Evolutionary conservation across 2,329 filamentous ascomycete genomes (phyloP).

Genomic region (Colletotrichum musicola): DNA sequence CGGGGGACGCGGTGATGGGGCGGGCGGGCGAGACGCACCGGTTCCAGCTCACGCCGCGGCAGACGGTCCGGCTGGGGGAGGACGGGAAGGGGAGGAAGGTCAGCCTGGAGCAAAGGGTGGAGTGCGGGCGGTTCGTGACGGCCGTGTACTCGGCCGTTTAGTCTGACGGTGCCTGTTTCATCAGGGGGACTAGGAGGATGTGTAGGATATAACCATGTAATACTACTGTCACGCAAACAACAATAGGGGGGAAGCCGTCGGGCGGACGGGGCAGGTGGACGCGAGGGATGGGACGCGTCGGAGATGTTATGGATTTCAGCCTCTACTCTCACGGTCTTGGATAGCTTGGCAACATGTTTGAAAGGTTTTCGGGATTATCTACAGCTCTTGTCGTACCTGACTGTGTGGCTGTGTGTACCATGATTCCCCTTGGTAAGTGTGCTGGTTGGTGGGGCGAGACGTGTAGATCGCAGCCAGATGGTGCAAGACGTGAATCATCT

Average conservation of each 20-base stretch:
- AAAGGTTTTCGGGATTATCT: conserved; percentile 5
- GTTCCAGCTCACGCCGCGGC: conserved; percentile 83
- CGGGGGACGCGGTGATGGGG: conserved; percentile 69
- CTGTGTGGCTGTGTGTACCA: neutral
- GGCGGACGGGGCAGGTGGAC: neutral
- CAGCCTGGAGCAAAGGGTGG: conserved; percentile 85
- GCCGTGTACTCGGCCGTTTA: conserved; percentile 81
- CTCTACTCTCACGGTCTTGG: neutral
- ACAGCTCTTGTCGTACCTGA: conserved; percentile 3
- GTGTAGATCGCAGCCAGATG: conserved; percentile 3
- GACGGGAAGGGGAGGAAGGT: conserved; percentile 74
- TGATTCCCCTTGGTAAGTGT: neutral
- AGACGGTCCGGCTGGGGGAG: conserved; percentile 74
- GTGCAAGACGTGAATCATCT: conserved; percentile 32
- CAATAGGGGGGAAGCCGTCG: neutral
- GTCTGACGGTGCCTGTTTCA: conserved; percentile 27
- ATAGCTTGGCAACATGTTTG: neutral
- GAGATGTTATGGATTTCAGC: neutral
- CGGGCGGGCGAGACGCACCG: conserved; percentile 75
- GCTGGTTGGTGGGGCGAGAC: neutral
- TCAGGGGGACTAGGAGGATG: neutral
- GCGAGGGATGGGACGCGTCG: neutral
- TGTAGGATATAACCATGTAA: conserved; percentile 36
- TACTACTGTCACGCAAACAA: neutral
- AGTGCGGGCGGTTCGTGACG: conserved; percentile 86